Conservation (phyloP, 2,329 filamentous ascomycete genomes). For the Rutstroemia sp. region DNA sequence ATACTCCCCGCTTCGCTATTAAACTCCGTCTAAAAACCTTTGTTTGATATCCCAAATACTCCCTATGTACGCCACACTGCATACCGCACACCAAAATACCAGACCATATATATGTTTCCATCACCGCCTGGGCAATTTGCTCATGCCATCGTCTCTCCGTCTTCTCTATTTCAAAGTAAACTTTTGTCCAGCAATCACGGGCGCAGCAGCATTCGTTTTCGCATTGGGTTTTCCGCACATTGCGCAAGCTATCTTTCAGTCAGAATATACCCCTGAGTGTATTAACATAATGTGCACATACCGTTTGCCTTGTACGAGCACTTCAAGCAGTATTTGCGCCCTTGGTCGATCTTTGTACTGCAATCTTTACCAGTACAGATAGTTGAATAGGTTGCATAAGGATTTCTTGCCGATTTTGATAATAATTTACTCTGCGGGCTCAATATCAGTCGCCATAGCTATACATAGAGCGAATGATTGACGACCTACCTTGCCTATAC, state of each 20-base stretch:
- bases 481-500: constrained; percentile 48
- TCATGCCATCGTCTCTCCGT: neutral
- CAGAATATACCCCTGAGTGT: neutral
- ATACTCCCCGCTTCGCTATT: no score
- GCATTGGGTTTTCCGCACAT: constrained; percentile 56
- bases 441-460: neutral
- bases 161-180: constrained; percentile 48
- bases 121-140: neutral
- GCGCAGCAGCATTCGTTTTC: constrained; percentile 41
- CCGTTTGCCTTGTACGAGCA: constrained; percentile 57
- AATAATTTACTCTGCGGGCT: constrained; percentile 52
- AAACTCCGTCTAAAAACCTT: no score
- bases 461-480: neutral
- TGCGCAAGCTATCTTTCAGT: constrained; percentile 42
- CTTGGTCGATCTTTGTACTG: constrained; percentile 57
- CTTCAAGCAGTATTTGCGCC: constrained; percentile 51
- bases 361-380: constrained; percentile 47
- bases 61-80: no score
- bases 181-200: constrained; percentile 52
- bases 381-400: constrained; percentile 54
- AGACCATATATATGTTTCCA: neutral
- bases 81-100: neutral
- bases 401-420: constrained; percentile 58
- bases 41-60: no score
- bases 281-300: constrained; percentile 29